A percentile compares a stretch with the other conserved stretches of the same genome.
Evolutionary conservation across 108 stramenopile species (phyloP).

Genomic region (Fragilariopsis cylindrus): DNA sequence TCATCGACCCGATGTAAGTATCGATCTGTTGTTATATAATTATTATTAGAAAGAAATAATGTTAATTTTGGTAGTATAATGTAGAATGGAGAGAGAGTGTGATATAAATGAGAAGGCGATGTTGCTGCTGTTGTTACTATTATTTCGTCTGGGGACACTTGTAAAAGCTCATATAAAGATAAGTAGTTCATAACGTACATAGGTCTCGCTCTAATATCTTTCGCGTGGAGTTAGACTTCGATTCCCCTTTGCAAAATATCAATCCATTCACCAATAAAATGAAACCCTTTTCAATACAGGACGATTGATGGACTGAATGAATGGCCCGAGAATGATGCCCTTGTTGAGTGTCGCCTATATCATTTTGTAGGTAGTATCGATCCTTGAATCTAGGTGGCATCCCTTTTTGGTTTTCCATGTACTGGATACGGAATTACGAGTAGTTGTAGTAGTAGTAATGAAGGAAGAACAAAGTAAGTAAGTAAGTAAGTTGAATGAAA

Average conservation of each 20-base stretch:
- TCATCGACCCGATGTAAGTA: constrained; percentile 79
- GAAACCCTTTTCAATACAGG: constrained; percentile 67
- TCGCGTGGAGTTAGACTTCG: constrained; percentile 48
- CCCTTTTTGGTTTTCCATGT: constrained; percentile 54
- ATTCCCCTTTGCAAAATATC: constrained; percentile 80
- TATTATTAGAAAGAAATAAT: too few species aligned
- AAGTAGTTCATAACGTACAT: neutral
- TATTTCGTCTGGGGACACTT: too few species aligned
- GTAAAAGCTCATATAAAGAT: too few species aligned
- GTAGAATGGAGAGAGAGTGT: too few species aligned
- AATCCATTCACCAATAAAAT: constrained; percentile 73
- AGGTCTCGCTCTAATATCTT: constrained; percentile 76
- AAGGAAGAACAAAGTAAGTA: too few species aligned
- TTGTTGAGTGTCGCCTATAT: constrained; percentile 46
- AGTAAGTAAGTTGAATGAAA: too few species aligned
- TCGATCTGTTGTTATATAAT: constrained; percentile 27
- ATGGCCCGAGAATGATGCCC: constrained; percentile 68
- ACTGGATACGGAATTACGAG: neutral
- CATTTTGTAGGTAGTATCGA: constrained; percentile 73
- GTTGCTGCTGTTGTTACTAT: too few species aligned
- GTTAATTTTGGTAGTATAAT: too few species aligned
- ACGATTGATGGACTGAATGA: constrained; percentile 52
- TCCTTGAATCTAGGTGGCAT: constrained; percentile 65
- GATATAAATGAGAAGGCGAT: too few species aligned
- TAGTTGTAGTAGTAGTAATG: too few species aligned